Evolutionary conservation across 2,329 filamentous ascomycete species (phyloP).

Genomic region (Teratosphaeria destructans): DNA sequence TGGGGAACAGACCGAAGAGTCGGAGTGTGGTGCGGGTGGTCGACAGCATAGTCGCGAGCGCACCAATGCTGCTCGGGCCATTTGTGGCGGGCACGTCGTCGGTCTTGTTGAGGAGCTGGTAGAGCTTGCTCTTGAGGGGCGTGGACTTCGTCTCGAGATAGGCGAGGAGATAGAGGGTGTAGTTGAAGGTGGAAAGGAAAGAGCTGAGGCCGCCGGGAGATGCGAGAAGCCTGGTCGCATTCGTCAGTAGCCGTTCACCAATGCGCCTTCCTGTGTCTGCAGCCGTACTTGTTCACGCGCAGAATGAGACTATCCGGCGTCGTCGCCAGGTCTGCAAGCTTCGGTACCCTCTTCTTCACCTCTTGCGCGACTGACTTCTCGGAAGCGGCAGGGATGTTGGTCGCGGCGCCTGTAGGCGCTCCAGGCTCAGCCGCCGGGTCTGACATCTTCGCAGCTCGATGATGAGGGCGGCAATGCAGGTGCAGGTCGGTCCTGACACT

Average conservation of each 20-base stretch:
- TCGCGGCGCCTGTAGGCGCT: conserved; percentile 25
- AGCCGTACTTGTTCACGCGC: conserved; percentile 35
- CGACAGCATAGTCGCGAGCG: conserved; percentile 30
- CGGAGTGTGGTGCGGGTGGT: conserved; percentile 35
- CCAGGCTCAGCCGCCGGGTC: conserved; percentile 27
- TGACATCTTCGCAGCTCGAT: conserved; percentile 21
- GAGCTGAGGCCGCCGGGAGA: conserved; percentile 34
- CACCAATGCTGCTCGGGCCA: conserved; percentile 21
- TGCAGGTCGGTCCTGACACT: not conserved
- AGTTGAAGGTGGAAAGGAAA: conserved; percentile 39
- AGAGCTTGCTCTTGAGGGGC: conserved; percentile 25
- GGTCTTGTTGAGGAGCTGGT: conserved; percentile 23
- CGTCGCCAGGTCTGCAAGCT: conserved; percentile 21
- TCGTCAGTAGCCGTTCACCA: not conserved
- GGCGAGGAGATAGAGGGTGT: conserved; percentile 35
- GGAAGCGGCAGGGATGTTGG: conserved; percentile 16
- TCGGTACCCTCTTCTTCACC: conserved; percentile 17
- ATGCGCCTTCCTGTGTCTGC: not conserved
- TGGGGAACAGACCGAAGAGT: conserved; percentile 32
- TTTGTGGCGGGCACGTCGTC: conserved; percentile 14
- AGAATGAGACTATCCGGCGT: conserved; percentile 30
- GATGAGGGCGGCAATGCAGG: not conserved
- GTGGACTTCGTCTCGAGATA: conserved; percentile 30
- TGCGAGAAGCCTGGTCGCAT: conserved; percentile 29
- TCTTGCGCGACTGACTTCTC: conserved; percentile 23